phyloP scores from a whole-genome alignment of 2,329 filamentous ascomycete genomes.

The Colletotrichum coccodes region DNA sequence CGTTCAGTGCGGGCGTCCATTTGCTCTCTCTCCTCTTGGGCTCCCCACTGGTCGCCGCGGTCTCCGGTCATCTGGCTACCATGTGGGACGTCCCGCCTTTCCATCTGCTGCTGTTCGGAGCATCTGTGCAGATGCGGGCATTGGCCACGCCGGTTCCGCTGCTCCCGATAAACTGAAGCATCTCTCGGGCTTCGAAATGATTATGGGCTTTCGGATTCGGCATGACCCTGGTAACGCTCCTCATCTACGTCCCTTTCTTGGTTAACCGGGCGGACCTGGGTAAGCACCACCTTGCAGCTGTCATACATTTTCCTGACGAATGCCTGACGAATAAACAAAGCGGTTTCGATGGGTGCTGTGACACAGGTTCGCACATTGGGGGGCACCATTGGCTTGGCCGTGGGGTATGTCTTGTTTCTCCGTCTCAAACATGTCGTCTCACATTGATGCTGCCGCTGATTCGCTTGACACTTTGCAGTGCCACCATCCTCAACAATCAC shows the following conservation, averaged over 20 bases:
- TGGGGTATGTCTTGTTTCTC: conserved; percentile 37
- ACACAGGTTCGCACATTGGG: conserved; percentile 51
- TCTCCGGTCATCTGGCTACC: conserved; percentile 40
- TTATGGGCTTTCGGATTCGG: conserved; percentile 51
- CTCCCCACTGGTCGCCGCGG: conserved; percentile 43
- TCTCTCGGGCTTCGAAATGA: conserved; percentile 46
- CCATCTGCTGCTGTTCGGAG: conserved; percentile 42
- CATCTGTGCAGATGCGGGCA: conserved; percentile 42
- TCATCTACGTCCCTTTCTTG: conserved; percentile 44
- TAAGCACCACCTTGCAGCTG: conserved; percentile 30
- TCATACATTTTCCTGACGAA: neutral
- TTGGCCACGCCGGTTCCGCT: conserved; percentile 44
- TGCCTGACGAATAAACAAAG: conserved; percentile 32
- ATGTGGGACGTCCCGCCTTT: conserved; percentile 42
- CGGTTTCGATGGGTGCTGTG: conserved; percentile 46
- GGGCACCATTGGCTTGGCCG: conserved; percentile 48
- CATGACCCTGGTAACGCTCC: conserved; percentile 41
- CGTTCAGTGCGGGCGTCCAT: conserved; percentile 44
- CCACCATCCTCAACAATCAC: conserved; percentile 4
- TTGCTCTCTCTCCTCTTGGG: conserved; percentile 45
- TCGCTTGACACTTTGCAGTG: neutral
- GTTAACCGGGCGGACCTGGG: conserved; percentile 42
- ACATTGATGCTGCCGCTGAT: neutral
- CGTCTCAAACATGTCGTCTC: conserved; percentile 9
- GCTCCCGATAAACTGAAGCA: conserved; percentile 29